phyloP scores from a whole-genome alignment of 805 yeast species.

The Jamesozyma jinghongensis region DNA sequence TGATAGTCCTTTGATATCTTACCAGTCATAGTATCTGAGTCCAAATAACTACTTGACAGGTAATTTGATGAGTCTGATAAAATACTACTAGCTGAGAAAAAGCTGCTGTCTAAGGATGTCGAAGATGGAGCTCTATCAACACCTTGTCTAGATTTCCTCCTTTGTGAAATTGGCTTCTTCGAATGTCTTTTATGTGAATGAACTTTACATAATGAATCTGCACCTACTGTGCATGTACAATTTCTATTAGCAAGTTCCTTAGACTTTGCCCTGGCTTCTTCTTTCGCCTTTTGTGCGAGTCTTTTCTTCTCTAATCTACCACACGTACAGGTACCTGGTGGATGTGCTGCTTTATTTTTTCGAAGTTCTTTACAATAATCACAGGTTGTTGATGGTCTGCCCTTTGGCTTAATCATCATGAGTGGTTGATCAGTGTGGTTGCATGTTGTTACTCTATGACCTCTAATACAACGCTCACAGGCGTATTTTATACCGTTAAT shows the following conservation, averaged over 20 bases:
- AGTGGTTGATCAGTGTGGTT: conserved; percentile 85
- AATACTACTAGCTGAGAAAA: conserved; percentile 7
- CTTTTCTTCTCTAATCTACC: conserved; percentile 42
- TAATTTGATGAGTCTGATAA: conserved; percentile 11
- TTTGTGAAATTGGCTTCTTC: conserved; percentile 6
- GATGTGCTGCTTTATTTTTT: conserved; percentile 54
- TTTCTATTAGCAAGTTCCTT: conserved; percentile 23
- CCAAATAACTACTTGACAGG: conserved; percentile 13
- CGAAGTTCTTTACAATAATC: conserved; percentile 73
- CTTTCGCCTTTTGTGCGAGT: conserved; percentile 27
- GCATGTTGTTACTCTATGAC: conserved; percentile 92
- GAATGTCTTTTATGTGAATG: conserved; percentile 15
- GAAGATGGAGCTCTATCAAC: conserved; percentile 10
- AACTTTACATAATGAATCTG: conserved; percentile 15
- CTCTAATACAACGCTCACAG: conserved; percentile 91
- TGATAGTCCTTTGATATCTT: conserved; percentile 26
- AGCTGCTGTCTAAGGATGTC: conserved; percentile 11
- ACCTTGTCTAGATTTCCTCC: conserved; percentile 2
- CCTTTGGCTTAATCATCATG: conserved; percentile 91
- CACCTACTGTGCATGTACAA: conserved; percentile 27
- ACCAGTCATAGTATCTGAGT: conserved; percentile 15
- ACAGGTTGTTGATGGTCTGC: conserved; percentile 91
- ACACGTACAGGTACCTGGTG: conserved; percentile 50
- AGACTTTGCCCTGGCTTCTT: conserved; percentile 25
- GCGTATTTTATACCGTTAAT: conserved; percentile 93